Conservation (phyloP, 2,329 filamentous ascomycete species). For the Trichophyton equinum region DNA sequence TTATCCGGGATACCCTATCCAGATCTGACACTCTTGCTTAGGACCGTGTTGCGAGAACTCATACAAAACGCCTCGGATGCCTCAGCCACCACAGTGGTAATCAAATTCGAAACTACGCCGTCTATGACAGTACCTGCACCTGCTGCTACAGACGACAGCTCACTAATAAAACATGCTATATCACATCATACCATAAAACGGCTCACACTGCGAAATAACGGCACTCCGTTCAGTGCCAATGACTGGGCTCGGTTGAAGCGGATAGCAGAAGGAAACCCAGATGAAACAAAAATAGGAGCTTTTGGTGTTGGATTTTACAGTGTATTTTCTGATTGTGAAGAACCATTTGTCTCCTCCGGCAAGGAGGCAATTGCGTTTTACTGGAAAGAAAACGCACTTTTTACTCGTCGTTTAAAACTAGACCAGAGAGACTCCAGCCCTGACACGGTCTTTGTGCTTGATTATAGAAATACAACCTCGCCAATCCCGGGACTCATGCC, state of each 20-base stretch:
- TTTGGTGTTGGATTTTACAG: conserved; percentile 99
- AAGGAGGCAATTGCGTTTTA: conserved; percentile 95
- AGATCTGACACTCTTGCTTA: conserved; percentile 10
- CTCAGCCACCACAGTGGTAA: conserved; percentile 73
- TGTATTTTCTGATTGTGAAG: conserved; percentile 95
- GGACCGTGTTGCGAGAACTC: conserved; percentile 67
- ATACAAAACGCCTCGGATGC: conserved; percentile 99
- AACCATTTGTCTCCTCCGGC: conserved; percentile 91
- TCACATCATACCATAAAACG: conserved; percentile 75
- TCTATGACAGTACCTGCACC: conserved; percentile 64
- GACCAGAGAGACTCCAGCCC: conserved; percentile 52
- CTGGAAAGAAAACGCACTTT: conserved; percentile 97
- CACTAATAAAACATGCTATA: conserved; percentile 68
- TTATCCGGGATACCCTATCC: background rate
- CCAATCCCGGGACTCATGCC: conserved; percentile 76
- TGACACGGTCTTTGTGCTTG: conserved; percentile 84
- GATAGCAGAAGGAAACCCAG: conserved; percentile 97
- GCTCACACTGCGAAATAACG: conserved; percentile 87
- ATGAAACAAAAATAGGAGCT: conserved; percentile 97
- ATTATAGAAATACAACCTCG: conserved; percentile 80
- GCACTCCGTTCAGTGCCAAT: conserved; percentile 71
- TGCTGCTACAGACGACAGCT: conserved; percentile 51
- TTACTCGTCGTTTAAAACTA: conserved; percentile 72
- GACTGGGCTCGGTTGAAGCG: conserved; percentile 91
- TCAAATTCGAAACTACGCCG: conserved; percentile 84